phyloP scores from a whole-genome alignment of 2,329 filamentous ascomycete species.

The Dryadomyces sulphureus region DNA sequence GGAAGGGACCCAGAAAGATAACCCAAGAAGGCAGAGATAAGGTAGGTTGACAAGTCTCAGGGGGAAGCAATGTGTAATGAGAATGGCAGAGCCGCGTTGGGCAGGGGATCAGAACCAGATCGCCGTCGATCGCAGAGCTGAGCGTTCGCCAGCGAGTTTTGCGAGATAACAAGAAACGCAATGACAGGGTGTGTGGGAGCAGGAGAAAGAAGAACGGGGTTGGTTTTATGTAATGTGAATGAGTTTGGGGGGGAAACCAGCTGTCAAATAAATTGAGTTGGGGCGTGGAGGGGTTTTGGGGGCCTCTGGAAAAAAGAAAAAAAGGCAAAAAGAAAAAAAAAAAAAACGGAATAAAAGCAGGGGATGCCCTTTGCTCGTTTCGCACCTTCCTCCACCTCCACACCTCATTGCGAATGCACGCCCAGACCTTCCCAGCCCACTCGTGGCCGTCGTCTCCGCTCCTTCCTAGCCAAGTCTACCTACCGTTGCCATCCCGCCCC shows the following conservation, averaged over 20 bases:
- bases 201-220: conserved; percentile 24
- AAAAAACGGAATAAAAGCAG: background rate
- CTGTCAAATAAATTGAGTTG: conserved; percentile 5
- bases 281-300: conserved; percentile 11
- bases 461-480: background rate
- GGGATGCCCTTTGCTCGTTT: background rate
- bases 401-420: background rate
- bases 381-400: background rate
- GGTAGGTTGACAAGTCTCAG: background rate
- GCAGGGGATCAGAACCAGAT: conserved; percentile 14
- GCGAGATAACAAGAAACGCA: conserved; percentile 22
- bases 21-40: background rate
- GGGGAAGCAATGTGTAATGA: conserved; percentile 8
- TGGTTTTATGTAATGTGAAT: conserved; percentile 36
- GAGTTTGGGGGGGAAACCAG: conserved; percentile 11
- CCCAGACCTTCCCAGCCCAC: background rate
- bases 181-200: conserved; percentile 26
- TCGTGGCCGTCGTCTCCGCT: background rate
- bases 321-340: background rate
- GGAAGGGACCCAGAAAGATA: background rate
- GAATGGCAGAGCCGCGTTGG: conserved; percentile 6
- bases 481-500: conserved; percentile 1
- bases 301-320: background rate
- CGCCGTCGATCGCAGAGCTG: conserved; percentile 7
- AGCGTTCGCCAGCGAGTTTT: conserved; percentile 9